These are phyloP conservation scores for Yarrowia sp. DNA, from an alignment of 805 yeast genomes.

Conservation along the genomic window DNA sequence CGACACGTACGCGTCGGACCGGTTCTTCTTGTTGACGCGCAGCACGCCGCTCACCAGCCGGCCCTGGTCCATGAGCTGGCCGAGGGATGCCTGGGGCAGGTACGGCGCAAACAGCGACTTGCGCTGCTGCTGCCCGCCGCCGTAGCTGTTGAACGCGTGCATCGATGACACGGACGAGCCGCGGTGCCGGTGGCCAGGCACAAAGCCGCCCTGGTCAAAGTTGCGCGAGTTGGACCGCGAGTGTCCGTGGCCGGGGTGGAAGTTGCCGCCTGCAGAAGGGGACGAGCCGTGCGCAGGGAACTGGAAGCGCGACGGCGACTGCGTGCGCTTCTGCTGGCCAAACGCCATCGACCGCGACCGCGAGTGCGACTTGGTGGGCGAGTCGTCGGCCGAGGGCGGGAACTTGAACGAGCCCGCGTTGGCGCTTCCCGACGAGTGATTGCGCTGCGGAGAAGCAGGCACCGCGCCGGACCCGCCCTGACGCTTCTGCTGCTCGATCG, in stretches of 20 bases:
- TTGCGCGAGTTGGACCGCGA: slow-evolving; percentile 43
- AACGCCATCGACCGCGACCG: slow-evolving; percentile 1
- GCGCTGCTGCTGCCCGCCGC: slow-evolving; percentile 42
- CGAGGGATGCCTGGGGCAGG: slow-evolving; percentile 87
- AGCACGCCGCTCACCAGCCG: slow-evolving; percentile 87
- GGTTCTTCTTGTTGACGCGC: slow-evolving; percentile 91
- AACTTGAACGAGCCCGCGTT: slow-evolving; percentile 32
- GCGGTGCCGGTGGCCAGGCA: slow-evolving; percentile 77
- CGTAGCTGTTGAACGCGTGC: slow-evolving; percentile 34
- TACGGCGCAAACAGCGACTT: slow-evolving; percentile 90
- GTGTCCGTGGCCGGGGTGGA: slow-evolving; percentile 45
- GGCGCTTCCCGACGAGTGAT: background rate
- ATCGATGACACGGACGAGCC: slow-evolving; percentile 51
- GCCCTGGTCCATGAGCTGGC: slow-evolving; percentile 85
- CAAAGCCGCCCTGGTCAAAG: slow-evolving; percentile 43
- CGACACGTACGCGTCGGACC: slow-evolving; percentile 98
- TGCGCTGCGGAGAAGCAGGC: slow-evolving; percentile 27
- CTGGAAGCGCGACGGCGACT: slow-evolving; percentile 51
- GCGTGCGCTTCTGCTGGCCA: slow-evolving; percentile 13
- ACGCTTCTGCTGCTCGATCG: slow-evolving; percentile 72
- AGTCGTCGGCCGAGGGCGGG: slow-evolving; percentile 32
- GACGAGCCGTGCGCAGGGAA: slow-evolving; percentile 53
- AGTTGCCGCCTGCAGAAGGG: slow-evolving; percentile 25
- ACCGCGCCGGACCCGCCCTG: slow-evolving; percentile 27
- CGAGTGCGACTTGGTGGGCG: slow-evolving; percentile 23